These are phyloP conservation scores for Trichocladium uniseriatum DNA, from an alignment of 495 filamentous ascomycete species.

Conservation along the genomic window DNA sequence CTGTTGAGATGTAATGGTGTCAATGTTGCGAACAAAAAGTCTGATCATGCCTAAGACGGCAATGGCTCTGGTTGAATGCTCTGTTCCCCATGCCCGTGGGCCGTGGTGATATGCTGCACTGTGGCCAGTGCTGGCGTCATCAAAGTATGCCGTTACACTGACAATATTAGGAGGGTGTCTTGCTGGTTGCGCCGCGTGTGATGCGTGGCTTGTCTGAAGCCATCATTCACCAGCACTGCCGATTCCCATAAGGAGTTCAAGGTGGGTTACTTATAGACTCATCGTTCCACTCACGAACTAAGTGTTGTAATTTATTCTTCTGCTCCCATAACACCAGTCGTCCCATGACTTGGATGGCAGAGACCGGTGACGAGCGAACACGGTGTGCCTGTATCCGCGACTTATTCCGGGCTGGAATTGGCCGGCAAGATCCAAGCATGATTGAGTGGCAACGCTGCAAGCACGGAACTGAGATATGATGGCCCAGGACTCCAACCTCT, in stretches of 20 bases:
- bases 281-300: constrained; percentile 32
- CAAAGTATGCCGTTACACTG: constrained; percentile 48
- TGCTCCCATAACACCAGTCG: constrained; percentile 40
- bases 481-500: too few relatives aligned
- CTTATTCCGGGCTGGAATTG: too few relatives aligned
- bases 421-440: too few relatives aligned
- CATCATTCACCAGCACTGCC: constrained; percentile 47
- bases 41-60: constrained; percentile 42
- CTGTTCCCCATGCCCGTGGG: constrained; percentile 44
- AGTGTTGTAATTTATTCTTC: constrained; percentile 32
- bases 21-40: constrained; percentile 54
- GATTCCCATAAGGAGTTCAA: constrained; percentile 39
- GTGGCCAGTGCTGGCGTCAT: constrained; percentile 39
- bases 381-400: too few relatives aligned
- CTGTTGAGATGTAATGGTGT: constrained; percentile 35
- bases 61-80: constrained; percentile 50
- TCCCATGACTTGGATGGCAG: constrained; percentile 33
- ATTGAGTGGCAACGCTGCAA: too few relatives aligned
- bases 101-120: constrained; percentile 41
- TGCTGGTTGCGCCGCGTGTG: too few relatives aligned
- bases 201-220: too few relatives aligned
- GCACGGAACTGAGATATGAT: too few relatives aligned
- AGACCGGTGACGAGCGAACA: too few relatives aligned
- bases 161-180: constrained; percentile 46
- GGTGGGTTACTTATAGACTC: constrained; percentile 14